Conservation (phyloP, 345 rosid species). For the Gossypium herbaceum region DNA sequence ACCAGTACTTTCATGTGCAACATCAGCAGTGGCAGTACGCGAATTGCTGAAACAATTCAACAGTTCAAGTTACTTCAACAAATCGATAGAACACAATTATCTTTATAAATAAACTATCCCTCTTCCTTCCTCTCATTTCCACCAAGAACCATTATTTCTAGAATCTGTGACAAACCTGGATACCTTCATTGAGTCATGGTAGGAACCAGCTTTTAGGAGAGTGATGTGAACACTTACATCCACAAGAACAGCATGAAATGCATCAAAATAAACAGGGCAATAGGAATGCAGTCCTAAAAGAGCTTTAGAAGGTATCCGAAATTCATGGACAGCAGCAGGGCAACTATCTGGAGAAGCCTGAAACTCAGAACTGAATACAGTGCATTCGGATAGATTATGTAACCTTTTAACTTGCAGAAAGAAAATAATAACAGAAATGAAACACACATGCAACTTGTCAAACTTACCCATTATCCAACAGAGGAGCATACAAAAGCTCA, state of each 20-base stretch:
- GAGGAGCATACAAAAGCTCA: conserved; percentile 83
- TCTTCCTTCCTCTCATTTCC: background rate
- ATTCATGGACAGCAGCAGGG: conserved; percentile 76
- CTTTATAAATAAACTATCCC: background rate
- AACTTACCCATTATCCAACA: conserved; percentile 47
- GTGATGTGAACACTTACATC: conserved; percentile 75
- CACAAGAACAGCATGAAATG: conserved; percentile 73
- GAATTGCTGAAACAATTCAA: conserved; percentile 44
- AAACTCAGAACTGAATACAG: conserved; percentile 43
- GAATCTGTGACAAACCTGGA: conserved; percentile 55
- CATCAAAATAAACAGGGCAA: conserved; percentile 88
- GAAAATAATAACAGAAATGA: background rate
- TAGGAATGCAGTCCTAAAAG: conserved; percentile 89
- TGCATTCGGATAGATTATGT: conserved; percentile 7
- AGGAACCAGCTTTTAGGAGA: conserved; percentile 58
- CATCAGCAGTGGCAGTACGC: conserved; percentile 24
- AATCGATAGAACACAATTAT: background rate
- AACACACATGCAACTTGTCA: background rate
- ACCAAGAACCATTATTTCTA: conserved; percentile 6
- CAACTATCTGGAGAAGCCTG: conserved; percentile 49
- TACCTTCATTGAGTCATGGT: conserved; percentile 32
- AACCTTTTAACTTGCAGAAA: conserved; percentile 2
- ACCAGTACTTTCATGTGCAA: conserved; percentile 36
- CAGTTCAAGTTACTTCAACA: conserved; percentile 16
- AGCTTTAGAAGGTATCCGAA: conserved; percentile 86